Evolutionary conservation across 2,329 filamentous ascomycete species (phyloP).

Genomic region (Colletotrichum caudatum): DNA sequence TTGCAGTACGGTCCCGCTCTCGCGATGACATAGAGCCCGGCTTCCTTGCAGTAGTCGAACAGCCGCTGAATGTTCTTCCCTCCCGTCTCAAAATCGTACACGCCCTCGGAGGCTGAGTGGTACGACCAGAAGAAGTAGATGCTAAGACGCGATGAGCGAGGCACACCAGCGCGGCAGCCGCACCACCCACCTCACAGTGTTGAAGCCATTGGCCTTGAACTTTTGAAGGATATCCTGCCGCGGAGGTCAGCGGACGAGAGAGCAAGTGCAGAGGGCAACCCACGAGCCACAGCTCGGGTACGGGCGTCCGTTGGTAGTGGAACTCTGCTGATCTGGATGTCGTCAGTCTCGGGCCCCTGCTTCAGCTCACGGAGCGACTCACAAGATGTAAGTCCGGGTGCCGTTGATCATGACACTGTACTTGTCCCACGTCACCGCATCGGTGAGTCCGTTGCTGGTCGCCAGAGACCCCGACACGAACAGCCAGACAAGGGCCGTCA

Average conservation of each 20-base stretch:
- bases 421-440: constrained; percentile 76
- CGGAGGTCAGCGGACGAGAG: neutral
- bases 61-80: constrained; percentile 68
- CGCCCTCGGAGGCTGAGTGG: constrained; percentile 75
- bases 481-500: constrained; percentile 27
- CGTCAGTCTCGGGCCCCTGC: constrained; percentile 67
- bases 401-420: constrained; percentile 77
- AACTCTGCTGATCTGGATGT: constrained; percentile 76
- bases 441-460: constrained; percentile 56
- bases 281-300: constrained; percentile 67
- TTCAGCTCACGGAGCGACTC: neutral
- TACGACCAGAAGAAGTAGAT: constrained; percentile 87
- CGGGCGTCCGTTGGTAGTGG: constrained; percentile 70
- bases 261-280: neutral
- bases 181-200: constrained; percentile 72
- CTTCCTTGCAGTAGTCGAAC: constrained; percentile 78
- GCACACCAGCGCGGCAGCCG: neutral
- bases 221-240: constrained; percentile 79
- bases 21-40: constrained; percentile 82
- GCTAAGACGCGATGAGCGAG: constrained; percentile 46
- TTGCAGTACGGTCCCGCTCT: constrained; percentile 82
- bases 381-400: constrained; percentile 45
- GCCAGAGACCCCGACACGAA: constrained; percentile 45
- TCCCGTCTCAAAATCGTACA: constrained; percentile 73
- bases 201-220: constrained; percentile 84